Evolutionary conservation across 495 filamentous ascomycete genomes (phyloP).

Genomic region (Hypoxylon crocopeplum): DNA sequence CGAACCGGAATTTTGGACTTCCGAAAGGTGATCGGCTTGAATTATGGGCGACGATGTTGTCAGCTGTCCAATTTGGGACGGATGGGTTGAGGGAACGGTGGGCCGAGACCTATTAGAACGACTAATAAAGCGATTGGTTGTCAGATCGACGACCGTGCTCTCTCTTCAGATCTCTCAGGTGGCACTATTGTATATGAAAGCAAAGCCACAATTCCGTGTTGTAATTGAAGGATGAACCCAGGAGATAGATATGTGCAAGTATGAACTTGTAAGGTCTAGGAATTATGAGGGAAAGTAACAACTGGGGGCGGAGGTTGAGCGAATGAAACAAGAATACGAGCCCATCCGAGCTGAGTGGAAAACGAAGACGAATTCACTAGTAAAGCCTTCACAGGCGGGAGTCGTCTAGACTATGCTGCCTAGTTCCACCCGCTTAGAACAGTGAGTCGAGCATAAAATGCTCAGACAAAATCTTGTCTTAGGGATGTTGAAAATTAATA

Average conservation of each 20-base stretch:
- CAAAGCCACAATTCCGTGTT: conserved; percentile 12
- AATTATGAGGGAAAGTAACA: too few species aligned
- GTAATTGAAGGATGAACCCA: conserved; percentile 5
- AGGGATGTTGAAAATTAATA: too few species aligned
- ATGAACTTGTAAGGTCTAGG: too few species aligned
- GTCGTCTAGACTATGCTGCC: too few species aligned
- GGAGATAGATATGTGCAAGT: neutral
- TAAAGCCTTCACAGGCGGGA: too few species aligned
- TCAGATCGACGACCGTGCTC: conserved; percentile 22
- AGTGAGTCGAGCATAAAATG: too few species aligned
- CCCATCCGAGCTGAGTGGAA: too few species aligned
- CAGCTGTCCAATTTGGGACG: conserved; percentile 80
- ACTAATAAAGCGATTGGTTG: conserved; percentile 22
- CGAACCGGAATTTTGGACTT: conserved; percentile 40
- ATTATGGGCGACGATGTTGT: conserved; percentile 84
- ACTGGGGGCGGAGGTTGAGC: too few species aligned
- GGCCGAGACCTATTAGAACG: conserved; percentile 35
- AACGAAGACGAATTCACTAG: too few species aligned
- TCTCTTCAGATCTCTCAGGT: conserved; percentile 15
- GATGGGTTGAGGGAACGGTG: conserved; percentile 68
- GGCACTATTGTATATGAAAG: conserved; percentile 9
- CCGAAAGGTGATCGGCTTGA: conserved; percentile 58
- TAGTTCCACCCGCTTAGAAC: too few species aligned
- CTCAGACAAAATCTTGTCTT: too few species aligned
- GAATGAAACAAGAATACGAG: too few species aligned